Evolutionary conservation across 108 stramenopile genomes (phyloP), one percentile per base, ranked within the genome.

Genomic region (Cyclotella atomus): DNA sequence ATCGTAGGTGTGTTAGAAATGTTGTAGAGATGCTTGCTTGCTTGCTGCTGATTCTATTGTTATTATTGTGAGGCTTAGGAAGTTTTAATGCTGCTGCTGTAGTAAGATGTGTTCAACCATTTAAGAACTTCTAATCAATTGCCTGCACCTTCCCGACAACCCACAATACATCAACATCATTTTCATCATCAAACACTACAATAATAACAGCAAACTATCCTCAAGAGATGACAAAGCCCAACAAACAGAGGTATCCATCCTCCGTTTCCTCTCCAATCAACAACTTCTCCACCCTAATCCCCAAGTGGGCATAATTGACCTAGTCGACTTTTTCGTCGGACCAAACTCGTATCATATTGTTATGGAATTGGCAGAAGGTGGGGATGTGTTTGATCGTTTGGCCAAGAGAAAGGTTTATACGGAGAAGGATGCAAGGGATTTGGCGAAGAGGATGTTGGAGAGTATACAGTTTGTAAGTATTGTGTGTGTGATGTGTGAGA

Each of bases 331-430:
- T 57, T 97, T 93, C 77, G 70, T 86, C 8, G 85, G 89, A 0
- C 77, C 80, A 2, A 28, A 70, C 27, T 76, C 79, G 9, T 92
- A 87, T 55, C 93, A 94, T 77, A 84, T 97, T 54, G 93, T 97
- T 0, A 89, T 96, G 67, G 90, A 94, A 76, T 82, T 86, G 8
- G 90, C 90, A 19, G 45, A 68, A n/a, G 98, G 98, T 14, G 98
- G 98, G 3, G 98, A 99, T 71, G 92, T 99, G 8, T 99, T 99
- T 76, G 96, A 98, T 77, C 87, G 94, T 21, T 81, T 99, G 55
- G 87, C 90, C 17, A 71, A 81, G 34, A 84, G 93, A 35, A 81
- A 81, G 33, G 66, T 41, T 25, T 99, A 98, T 81, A 91, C 81
- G 23, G 98, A 99, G 71, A 85, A 79, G 61, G 94, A 97, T 69